phyloP scores from a whole-genome alignment of 257 asterid species.

The Solanum dulcamara region DNA sequence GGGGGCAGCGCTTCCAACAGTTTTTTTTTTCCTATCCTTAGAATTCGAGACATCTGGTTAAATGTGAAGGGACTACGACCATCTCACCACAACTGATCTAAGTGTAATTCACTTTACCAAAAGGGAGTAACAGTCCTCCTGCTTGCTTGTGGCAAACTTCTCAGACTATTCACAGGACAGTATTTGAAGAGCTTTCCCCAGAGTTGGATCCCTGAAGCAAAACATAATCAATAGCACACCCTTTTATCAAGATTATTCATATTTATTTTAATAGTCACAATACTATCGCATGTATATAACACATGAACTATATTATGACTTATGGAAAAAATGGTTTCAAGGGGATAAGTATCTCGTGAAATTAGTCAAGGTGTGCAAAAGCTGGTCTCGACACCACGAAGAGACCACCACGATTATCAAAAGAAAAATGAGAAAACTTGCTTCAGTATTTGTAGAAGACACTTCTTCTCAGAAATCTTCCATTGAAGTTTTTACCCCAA shows the following conservation, averaged over 20 bases:
- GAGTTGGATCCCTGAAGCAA: neutral
- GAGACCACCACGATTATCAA: no score
- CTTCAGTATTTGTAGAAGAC: neutral
- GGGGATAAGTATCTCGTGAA: neutral
- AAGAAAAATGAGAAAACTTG: neutral
- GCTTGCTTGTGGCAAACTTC: neutral
- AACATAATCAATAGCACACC: neutral
- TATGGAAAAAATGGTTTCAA: no score
- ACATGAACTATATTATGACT: neutral
- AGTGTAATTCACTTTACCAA: neutral
- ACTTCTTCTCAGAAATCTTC: neutral
- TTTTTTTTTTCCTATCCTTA: no score
- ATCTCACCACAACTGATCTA: no score
- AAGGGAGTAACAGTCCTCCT: neutral
- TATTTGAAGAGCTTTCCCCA: neutral
- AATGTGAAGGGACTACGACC: no score
- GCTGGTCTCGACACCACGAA: neutral
- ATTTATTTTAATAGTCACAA: neutral
- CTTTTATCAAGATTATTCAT: neutral
- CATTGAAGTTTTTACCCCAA: neutral
- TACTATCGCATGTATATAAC: neutral
- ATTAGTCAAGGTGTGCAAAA: neutral
- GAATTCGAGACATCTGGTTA: neutral
- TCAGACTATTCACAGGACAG: neutral
- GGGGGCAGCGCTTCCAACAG: no score